phyloP scores from a whole-genome alignment of 2,329 filamentous ascomycete species.

The Sporothrix brasiliensis region DNA sequence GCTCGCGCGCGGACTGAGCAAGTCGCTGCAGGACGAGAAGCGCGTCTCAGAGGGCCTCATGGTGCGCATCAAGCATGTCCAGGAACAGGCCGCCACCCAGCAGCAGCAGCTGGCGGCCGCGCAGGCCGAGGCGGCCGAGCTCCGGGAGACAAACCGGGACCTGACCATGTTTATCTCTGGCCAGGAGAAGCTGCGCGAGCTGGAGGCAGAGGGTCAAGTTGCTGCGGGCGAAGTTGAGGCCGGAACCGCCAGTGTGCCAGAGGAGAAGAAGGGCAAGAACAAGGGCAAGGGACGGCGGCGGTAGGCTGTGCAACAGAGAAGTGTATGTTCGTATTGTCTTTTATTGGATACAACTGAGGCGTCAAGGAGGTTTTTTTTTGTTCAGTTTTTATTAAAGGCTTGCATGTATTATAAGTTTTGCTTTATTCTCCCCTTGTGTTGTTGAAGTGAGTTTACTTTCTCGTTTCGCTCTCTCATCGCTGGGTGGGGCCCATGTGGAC shows the following conservation, averaged over 20 bases:
- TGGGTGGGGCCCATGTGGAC: background rate
- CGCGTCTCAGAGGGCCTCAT: constrained; percentile 78
- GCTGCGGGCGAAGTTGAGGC: constrained; percentile 74
- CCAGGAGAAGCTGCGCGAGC: constrained; percentile 74
- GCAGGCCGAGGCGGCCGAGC: constrained; percentile 67
- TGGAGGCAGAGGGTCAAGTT: constrained; percentile 62
- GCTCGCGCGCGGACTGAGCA: constrained; percentile 73
- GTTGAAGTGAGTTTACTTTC: background rate
- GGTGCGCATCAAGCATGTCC: constrained; percentile 76
- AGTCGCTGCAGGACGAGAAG: constrained; percentile 84
- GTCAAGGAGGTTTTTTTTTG: background rate
- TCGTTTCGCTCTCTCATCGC: background rate
- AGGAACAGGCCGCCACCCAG: constrained; percentile 62
- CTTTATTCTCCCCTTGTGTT: background rate
- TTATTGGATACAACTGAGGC: background rate
- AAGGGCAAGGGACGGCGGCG: constrained; percentile 33
- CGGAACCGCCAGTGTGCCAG: constrained; percentile 69
- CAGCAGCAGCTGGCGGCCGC: constrained; percentile 60
- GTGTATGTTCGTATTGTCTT: background rate
- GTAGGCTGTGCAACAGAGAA: background rate
- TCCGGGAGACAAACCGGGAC: constrained; percentile 85
- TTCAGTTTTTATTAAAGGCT: background rate
- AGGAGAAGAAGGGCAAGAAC: constrained; percentile 55
- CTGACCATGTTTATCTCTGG: constrained; percentile 85
- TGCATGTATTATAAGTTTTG: too few species aligned